These are phyloP conservation scores for Tylopilus sp. DNA, from an alignment of 768 basidiomycete genomes.

Conservation along the genomic window DNA sequence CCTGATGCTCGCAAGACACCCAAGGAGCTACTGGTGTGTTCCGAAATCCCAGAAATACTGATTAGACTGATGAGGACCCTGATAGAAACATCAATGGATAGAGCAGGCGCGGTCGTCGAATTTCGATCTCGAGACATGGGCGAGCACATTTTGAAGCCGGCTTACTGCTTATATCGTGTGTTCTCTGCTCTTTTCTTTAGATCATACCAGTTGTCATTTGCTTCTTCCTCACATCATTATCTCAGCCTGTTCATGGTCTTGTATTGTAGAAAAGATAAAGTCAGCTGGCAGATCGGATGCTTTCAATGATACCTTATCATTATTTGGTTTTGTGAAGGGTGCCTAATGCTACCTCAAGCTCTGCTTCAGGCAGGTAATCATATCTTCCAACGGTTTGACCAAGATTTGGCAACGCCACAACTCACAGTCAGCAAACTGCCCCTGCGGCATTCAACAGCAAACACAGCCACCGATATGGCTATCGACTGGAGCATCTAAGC, in stretches of 20 bases:
- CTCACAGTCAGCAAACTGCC: too few species aligned
- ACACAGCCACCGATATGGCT: too few species aligned
- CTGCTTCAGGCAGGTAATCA: too few species aligned
- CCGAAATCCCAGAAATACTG: neutral
- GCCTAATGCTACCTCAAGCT: too few species aligned
- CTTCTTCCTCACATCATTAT: constrained; percentile 31
- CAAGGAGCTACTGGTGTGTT: constrained; percentile 72
- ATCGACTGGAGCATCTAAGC: too few species aligned
- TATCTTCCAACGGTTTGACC: too few species aligned
- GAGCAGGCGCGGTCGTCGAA: constrained; percentile 53
- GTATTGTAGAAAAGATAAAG: constrained; percentile 28
- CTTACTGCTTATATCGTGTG: constrained; percentile 11
- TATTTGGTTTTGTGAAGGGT: neutral
- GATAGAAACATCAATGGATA: constrained; percentile 74
- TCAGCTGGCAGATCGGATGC: neutral
- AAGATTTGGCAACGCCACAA: too few species aligned
- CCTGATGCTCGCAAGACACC: constrained; percentile 80
- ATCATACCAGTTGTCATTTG: constrained; percentile 28
- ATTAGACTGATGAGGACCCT: constrained; percentile 8
- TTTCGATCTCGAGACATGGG: constrained; percentile 79
- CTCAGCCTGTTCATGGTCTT: constrained; percentile 27
- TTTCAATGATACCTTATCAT: neutral
- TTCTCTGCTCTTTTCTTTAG: constrained; percentile 8
- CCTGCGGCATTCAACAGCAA: too few species aligned
- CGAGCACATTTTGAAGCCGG: constrained; percentile 58